Evolutionary conservation across 345 rosid genomes (phyloP).

Genomic region (Aquilaria yunnanensis): DNA sequence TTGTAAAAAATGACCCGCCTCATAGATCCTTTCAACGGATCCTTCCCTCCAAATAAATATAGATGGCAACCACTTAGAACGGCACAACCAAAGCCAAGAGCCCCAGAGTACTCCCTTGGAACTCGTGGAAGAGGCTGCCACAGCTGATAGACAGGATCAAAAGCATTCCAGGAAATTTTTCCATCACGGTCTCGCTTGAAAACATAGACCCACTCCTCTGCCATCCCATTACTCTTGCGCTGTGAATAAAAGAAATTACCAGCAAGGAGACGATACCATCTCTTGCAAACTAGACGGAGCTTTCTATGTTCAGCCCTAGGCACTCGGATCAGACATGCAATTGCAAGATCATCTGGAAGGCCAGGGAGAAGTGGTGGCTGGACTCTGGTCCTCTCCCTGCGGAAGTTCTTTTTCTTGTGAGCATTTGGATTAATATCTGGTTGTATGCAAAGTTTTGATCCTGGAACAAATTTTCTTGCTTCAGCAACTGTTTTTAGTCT

Average conservation of each 20-base stretch:
- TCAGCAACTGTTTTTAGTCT: conserved; percentile 88
- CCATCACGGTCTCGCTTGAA: conserved; percentile 90
- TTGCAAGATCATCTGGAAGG: conserved; percentile 94
- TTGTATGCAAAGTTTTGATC: conserved; percentile 89
- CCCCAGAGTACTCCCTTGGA: conserved; percentile 86
- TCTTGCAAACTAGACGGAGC: conserved; percentile 77
- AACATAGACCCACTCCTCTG: conserved; percentile 97
- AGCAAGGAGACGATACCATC: conserved; percentile 75
- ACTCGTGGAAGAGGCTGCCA: conserved; percentile 98
- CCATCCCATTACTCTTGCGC: conserved; percentile 73
- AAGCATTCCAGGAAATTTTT: conserved; percentile 87
- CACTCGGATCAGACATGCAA: conserved; percentile 87
- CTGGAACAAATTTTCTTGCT: conserved; percentile 93
- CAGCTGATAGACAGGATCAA: conserved; percentile 71
- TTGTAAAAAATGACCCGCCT: conserved; percentile 79
- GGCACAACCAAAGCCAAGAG: conserved; percentile 96
- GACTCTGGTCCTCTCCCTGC: conserved; percentile 67
- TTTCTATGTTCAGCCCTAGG: conserved; percentile 86
- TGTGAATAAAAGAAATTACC: conserved; percentile 75
- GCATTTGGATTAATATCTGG: conserved; percentile 96
- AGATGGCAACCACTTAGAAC: conserved; percentile 88
- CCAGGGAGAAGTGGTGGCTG: conserved; percentile 92
- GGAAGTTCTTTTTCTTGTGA: conserved; percentile 61
- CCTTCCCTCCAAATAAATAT: conserved; percentile 93
- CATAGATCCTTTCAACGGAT: conserved; percentile 87